Evolutionary conservation across 164 flowering plant genomes (phyloP).

Genomic region (Brasenia schreberi): DNA sequence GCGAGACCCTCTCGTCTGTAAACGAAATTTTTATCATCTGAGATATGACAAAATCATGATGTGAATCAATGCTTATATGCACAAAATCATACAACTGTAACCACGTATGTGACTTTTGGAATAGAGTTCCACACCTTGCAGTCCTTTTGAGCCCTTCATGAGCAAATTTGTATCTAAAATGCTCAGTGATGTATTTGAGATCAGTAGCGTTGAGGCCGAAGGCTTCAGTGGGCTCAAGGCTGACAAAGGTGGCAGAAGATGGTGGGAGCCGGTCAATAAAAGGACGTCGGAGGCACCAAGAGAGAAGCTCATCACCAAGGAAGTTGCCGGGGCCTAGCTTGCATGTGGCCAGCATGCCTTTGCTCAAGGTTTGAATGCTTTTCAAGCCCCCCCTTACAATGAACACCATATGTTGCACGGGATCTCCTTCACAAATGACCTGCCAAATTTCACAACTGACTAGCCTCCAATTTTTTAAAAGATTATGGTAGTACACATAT

Average conservation of each 20-base stretch:
- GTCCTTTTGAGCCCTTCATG: constrained; percentile 74
- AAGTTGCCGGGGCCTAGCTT: constrained; percentile 70
- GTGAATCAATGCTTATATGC: not conserved
- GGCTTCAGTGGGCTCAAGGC: constrained; percentile 67
- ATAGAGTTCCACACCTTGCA: constrained; percentile 21
- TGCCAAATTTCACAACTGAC: constrained; percentile 12
- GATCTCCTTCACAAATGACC: constrained; percentile 95
- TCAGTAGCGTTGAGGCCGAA: constrained; percentile 59
- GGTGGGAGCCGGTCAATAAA: constrained; percentile 75
- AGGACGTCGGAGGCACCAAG: constrained; percentile 93
- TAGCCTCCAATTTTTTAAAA: too few relatives aligned
- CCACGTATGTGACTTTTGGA: not conserved
- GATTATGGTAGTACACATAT: too few relatives aligned
- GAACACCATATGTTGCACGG: constrained; percentile 77
- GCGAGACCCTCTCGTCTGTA: too few relatives aligned
- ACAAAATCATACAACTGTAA: not conserved
- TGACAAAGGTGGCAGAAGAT: constrained; percentile 72
- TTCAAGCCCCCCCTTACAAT: constrained; percentile 56
- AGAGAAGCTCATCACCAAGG: constrained; percentile 83
- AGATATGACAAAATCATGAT: too few relatives aligned
- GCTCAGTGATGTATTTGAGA: constrained; percentile 74
- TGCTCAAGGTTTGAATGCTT: constrained; percentile 64
- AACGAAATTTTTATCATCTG: too few relatives aligned
- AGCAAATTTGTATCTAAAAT: constrained; percentile 82
- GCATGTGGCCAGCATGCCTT: constrained; percentile 66